These are phyloP conservation scores for Phytophthora sansomeana DNA, from an alignment of 352 stramenopile genomes.

Conservation along the genomic window DNA sequence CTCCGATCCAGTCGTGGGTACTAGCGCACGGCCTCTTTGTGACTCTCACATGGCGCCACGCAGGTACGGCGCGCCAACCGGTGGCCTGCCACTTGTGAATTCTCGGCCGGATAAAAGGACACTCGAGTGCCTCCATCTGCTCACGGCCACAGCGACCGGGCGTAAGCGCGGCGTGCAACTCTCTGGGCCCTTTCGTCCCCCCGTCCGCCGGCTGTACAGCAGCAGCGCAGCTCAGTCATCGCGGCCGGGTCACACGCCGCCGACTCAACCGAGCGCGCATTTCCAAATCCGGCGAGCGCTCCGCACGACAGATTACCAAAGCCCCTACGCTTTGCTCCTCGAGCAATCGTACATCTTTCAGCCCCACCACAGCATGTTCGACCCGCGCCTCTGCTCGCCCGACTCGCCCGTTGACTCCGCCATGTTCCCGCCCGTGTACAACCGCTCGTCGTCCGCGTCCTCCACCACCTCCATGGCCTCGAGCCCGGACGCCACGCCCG, in stretches of 20 bases:
- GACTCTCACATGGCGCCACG: slow-evolving; percentile 25
- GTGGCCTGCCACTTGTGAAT: slow-evolving; percentile 8
- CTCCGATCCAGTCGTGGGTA: slow-evolving; percentile 30
- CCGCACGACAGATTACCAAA: slow-evolving; percentile 49
- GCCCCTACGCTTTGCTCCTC: slow-evolving; percentile 41
- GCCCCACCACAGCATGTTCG: slow-evolving; percentile 36
- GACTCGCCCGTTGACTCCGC: slow-evolving; percentile 77
- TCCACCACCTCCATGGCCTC: slow-evolving; percentile 33
- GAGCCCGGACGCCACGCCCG: slow-evolving; percentile 20
- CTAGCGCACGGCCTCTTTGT: slow-evolving; percentile 16
- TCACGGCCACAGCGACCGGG: slow-evolving; percentile 18
- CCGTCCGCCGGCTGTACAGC: slow-evolving; percentile 7
- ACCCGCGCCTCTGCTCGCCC: slow-evolving; percentile 40
- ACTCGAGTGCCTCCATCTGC: slow-evolving; percentile 17
- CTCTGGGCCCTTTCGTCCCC: slow-evolving; percentile 27
- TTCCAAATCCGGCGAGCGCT: slow-evolving; percentile 54
- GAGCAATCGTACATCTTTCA: slow-evolving; percentile 46
- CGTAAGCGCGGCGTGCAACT: slow-evolving; percentile 21
- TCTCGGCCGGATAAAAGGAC: neutral
- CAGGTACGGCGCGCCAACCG: slow-evolving; percentile 26
- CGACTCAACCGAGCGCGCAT: slow-evolving; percentile 23
- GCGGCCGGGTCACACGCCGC: slow-evolving; percentile 15
- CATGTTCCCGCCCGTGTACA: slow-evolving; percentile 76
- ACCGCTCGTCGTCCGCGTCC: slow-evolving; percentile 45
- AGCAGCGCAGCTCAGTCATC: slow-evolving; percentile 25